These are phyloP conservation scores for Penicillium parvum DNA, from an alignment of 495 filamentous ascomycete species.

Conservation along the genomic window DNA sequence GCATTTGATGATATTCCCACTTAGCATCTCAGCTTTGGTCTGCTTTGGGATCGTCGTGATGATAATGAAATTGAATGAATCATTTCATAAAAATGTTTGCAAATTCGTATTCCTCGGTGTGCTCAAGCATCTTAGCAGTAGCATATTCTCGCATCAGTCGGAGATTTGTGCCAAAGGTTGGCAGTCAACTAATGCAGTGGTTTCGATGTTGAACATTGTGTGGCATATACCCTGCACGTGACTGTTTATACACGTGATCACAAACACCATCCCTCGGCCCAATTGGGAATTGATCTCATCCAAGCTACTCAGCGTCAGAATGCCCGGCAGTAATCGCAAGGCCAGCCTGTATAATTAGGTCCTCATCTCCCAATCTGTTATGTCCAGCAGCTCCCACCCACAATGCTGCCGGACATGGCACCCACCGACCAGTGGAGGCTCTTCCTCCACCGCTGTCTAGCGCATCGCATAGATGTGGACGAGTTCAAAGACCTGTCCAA, in stretches of 20 bases:
- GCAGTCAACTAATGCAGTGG: too few relatives aligned
- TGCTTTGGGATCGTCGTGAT: slow-evolving; percentile 23
- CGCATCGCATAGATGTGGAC: slow-evolving; percentile 40
- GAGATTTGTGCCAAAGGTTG: too few relatives aligned
- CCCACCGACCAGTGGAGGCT: slow-evolving; percentile 40
- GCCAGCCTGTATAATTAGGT: background rate
- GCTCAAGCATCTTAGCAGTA: too few relatives aligned
- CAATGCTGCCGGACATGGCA: slow-evolving; percentile 23
- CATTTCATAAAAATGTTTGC: slow-evolving; percentile 4
- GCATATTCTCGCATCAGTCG: too few relatives aligned
- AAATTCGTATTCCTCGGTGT: too few relatives aligned
- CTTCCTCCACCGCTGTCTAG: slow-evolving; percentile 41
- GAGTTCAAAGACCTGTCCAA: slow-evolving; percentile 39
- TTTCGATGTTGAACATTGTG: too few relatives aligned
- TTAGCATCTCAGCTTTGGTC: slow-evolving; percentile 21
- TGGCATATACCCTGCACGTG: too few relatives aligned
- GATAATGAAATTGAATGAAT: slow-evolving; percentile 30
- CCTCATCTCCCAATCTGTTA: slow-evolving; percentile 2
- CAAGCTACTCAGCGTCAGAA: slow-evolving; percentile 7
- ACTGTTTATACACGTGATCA: slow-evolving; percentile 2
- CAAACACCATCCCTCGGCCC: slow-evolving; percentile 13
- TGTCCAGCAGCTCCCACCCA: slow-evolving; percentile 6
- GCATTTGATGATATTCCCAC: slow-evolving; percentile 32
- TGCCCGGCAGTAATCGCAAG: slow-evolving; percentile 5
- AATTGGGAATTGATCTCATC: slow-evolving; percentile 13